These are phyloP conservation scores for Striga hermonthica DNA, from an alignment of 305 asterid genomes.

Conservation along the genomic window DNA sequence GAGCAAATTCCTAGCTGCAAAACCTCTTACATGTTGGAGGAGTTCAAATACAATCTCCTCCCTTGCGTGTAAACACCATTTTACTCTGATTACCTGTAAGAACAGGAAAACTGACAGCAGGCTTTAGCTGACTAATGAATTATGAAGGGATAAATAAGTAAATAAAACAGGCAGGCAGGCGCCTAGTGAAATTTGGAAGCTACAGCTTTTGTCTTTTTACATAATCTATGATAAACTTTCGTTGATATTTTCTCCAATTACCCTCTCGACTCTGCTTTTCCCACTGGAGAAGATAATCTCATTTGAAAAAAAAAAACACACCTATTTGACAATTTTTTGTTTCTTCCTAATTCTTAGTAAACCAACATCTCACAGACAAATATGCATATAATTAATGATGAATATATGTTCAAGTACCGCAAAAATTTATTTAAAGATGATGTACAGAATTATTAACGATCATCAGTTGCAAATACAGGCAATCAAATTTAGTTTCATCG, in stretches of 20 bases:
- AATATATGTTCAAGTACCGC: not conserved
- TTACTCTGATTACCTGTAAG: constrained; percentile 44
- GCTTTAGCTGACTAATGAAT: too few species aligned
- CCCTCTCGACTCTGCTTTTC: too few species aligned
- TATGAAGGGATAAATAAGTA: too few species aligned
- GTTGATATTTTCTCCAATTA: too few species aligned
- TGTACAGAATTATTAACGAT: constrained; percentile 15
- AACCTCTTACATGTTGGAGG: constrained; percentile 39
- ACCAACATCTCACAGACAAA: not conserved
- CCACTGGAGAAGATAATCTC: too few species aligned
- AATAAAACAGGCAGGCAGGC: too few species aligned
- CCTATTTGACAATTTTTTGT: too few species aligned
- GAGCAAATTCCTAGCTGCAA: constrained; percentile 33
- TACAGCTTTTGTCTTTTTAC: too few species aligned
- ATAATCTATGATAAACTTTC: too few species aligned
- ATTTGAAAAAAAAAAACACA: too few species aligned
- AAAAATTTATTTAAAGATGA: not conserved
- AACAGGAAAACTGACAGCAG: constrained; percentile 2
- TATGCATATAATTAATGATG: not conserved
- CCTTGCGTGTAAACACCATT: constrained; percentile 54
- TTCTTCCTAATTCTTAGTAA: not conserved
- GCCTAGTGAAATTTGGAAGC: too few species aligned
- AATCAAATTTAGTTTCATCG: not conserved
- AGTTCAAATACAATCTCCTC: constrained; percentile 49
- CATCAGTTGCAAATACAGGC: constrained; percentile 8